Evolutionary conservation across 73 alveolate genomes (phyloP).

Genomic region (Paraurostyla sp.): DNA sequence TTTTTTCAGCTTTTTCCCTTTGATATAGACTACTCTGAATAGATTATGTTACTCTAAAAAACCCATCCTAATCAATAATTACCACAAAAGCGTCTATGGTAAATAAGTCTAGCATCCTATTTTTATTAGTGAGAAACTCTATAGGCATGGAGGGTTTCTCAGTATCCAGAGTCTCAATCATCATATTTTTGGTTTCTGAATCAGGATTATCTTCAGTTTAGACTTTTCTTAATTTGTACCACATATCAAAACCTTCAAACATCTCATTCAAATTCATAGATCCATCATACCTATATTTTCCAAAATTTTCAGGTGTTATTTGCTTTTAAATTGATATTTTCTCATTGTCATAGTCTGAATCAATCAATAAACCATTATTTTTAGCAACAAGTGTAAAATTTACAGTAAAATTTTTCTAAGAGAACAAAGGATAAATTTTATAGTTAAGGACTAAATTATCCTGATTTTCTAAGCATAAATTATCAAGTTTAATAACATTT

Average conservation of each 20-base stretch:
- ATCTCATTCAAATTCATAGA: not conserved
- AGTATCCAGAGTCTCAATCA: not conserved
- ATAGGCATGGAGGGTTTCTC: not conserved
- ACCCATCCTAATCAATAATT: not conserved
- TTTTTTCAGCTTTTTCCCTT: not conserved
- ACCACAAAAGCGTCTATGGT: not conserved
- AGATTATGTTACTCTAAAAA: not conserved
- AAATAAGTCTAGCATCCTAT: not conserved
- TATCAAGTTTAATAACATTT: too few species aligned
- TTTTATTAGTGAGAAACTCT: not conserved
- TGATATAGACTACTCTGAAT: not conserved
- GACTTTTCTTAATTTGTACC: not conserved
- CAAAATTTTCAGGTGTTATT: not conserved
- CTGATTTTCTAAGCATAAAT: too few species aligned
- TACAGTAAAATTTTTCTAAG: too few species aligned
- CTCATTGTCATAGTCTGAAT: not conserved
- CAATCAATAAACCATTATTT: conserved; percentile 12
- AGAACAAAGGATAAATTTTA: too few species aligned
- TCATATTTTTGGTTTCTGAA: not conserved
- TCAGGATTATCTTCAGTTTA: not conserved
- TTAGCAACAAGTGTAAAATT: too few species aligned
- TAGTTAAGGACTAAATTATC: too few species aligned
- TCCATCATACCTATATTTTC: not conserved
- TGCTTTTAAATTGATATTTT: not conserved
- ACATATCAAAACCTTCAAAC: conserved; percentile 30